phyloP scores from a whole-genome alignment of 2,329 filamentous ascomycete species.

The Epichloe elymi region DNA sequence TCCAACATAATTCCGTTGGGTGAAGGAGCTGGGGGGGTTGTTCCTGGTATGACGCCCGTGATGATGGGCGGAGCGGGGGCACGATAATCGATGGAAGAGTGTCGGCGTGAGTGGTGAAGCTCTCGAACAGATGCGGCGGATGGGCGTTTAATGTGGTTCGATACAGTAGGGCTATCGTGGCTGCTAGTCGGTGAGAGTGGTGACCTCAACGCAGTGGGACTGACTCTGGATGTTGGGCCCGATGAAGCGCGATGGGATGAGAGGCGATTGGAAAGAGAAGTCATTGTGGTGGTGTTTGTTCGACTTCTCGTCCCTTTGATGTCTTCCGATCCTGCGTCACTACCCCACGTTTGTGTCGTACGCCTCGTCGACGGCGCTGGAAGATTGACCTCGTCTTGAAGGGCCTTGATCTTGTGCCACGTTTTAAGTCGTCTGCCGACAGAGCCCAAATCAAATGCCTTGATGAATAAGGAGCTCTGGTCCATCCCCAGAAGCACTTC shows the following conservation, averaged over 20 bases:
- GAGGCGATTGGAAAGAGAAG: conserved; percentile 30
- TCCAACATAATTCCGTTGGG: conserved; percentile 30
- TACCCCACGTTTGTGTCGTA: conserved; percentile 43
- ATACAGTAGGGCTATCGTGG: conserved; percentile 32
- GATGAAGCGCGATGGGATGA: conserved; percentile 37
- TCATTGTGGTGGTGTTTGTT: conserved; percentile 41
- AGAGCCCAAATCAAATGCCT: conserved; percentile 85
- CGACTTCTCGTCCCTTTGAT: conserved; percentile 37
- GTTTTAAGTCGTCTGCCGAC: conserved; percentile 83
- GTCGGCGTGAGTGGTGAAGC: conserved; percentile 70
- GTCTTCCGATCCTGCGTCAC: conserved; percentile 45
- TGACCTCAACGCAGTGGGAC: conserved; percentile 31
- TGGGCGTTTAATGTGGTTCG: conserved; percentile 44
- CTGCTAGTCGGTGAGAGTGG: conserved; percentile 24
- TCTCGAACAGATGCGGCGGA: conserved; percentile 75
- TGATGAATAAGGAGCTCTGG: conserved; percentile 87
- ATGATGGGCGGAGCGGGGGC: conserved; percentile 11
- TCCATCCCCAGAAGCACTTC: conserved; percentile 92
- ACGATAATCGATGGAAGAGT: conserved; percentile 73
- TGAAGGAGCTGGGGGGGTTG: conserved; percentile 22
- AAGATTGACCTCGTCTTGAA: conserved; percentile 73
- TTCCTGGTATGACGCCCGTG: conserved; percentile 10
- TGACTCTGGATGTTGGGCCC: conserved; percentile 33
- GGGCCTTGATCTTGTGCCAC: conserved; percentile 88
- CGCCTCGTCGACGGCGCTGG: conserved; percentile 25